These are phyloP conservation scores for Oryza longistaminata DNA, from an alignment of 176 grass and related monocot species.

Conservation along the genomic window DNA sequence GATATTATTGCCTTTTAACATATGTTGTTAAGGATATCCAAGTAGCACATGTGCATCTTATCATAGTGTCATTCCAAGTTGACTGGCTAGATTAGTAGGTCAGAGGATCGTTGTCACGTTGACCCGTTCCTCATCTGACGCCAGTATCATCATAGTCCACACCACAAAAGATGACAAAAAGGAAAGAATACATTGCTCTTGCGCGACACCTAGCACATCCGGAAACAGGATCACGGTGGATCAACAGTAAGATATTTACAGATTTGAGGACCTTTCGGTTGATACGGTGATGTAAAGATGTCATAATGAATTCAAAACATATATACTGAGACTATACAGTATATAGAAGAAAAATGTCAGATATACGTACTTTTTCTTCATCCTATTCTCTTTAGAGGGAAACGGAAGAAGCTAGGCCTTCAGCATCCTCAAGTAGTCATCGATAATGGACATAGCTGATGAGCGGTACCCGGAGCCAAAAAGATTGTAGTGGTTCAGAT, in stretches of 20 bases:
- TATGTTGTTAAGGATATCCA: slow-evolving; percentile 25
- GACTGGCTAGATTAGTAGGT: slow-evolving; percentile 22
- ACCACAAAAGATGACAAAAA: slow-evolving; percentile 7
- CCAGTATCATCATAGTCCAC: slow-evolving; percentile 13
- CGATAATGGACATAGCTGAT: slow-evolving; percentile 70
- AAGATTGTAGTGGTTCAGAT: slow-evolving; percentile 88
- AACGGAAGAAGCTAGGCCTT: slow-evolving; percentile 34
- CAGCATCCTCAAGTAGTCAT: slow-evolving; percentile 56
- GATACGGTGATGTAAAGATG: not conserved
- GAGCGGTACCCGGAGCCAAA: slow-evolving; percentile 79
- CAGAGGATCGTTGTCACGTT: slow-evolving; percentile 30
- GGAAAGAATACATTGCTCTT: not conserved
- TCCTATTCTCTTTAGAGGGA: not conserved
- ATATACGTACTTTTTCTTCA: not conserved
- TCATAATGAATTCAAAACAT: not conserved
- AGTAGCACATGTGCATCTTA: not conserved
- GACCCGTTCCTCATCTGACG: slow-evolving; percentile 25
- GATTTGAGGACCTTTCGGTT: not conserved
- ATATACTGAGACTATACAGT: not conserved
- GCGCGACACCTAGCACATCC: not conserved
- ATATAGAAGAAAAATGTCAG: not conserved
- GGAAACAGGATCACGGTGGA: not conserved
- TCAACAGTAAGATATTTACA: slow-evolving; percentile 17
- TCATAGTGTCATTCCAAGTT: not conserved
- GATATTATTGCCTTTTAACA: not conserved